Conservation (phyloP, 75 land plant species). For the Sequoiadendron giganteum region DNA sequence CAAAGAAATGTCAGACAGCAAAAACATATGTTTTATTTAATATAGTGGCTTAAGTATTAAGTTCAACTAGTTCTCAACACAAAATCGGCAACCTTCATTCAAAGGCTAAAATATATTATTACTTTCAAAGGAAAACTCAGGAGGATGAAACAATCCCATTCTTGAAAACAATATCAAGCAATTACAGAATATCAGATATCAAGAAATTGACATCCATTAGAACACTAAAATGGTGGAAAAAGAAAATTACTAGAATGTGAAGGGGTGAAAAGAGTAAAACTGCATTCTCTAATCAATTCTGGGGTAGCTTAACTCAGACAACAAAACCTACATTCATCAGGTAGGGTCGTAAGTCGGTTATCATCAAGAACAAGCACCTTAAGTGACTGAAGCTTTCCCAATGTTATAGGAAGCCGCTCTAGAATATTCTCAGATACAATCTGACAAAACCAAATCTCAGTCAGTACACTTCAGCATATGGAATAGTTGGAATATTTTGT, state of each 20-base stretch:
- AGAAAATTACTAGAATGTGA: background rate
- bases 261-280: conserved; percentile 7
- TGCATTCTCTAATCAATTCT: background rate
- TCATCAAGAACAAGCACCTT: conserved; percentile 82
- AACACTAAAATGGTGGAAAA: background rate
- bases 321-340: conserved; percentile 82
- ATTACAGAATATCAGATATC: background rate
- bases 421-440: conserved; percentile 66
- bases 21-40: background rate
- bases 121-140: background rate
- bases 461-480: background rate
- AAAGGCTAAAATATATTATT: background rate
- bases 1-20: conserved; percentile 12
- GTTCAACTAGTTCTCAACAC: background rate
- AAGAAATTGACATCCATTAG: background rate
- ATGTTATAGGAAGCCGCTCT: conserved; percentile 67
- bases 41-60: background rate
- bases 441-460: conserved; percentile 31
- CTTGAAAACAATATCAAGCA: background rate
- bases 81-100: background rate
- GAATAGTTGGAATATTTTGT: background rate
- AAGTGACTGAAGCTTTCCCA: conserved; percentile 77
- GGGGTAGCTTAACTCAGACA: background rate
- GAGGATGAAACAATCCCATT: background rate
- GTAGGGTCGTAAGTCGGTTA: conserved; percentile 68